Base-by-base conservation (phyloP, 306 rosid genomes). In the Prunus mume region DNA sequence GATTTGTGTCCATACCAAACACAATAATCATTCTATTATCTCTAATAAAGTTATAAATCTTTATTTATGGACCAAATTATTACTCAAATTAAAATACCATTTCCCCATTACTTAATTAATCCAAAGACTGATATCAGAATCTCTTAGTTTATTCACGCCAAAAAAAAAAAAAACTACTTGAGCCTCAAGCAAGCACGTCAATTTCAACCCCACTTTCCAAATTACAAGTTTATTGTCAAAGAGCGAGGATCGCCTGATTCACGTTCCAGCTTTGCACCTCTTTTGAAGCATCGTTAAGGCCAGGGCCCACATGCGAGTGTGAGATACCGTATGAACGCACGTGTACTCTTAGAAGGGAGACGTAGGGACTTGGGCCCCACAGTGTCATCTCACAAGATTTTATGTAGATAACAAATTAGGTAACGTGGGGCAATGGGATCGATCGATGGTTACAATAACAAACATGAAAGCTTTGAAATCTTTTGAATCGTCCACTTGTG, bases 131-230 rank as follows among this genome's bases (percentile, higher is more conserved):
- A 60, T 61, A 69, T 65, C 72, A 61, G 63, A 81, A 69, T 81
- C 54, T 78, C 68, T 41, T 69, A 47, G 20, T 63, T 19, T 69
- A 38, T 24, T 24, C 58, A 7, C 17, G 19, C 65, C 60, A 47
- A 71, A 78, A 12, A 3, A 28, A 28, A 32, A 4, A 32, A 61
- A 47, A 69, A 27, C 47, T 52, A 30, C 85, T 85, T 81, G 83
- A 78, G 80, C 25, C 81, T 71, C 69, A 85, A 81, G 85, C 83
- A 81, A 75, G 24, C 68, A 52, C 68, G 72, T 58, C 82, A 56
- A 38, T 62, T 62, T 28, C 45, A 62, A 17, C 43, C 43, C 2
- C 13, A 13, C 14, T 25, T 60, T 13, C 25, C 34, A 60, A 38
- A 19, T 18, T 66, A 57, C 20, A 20, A 9, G 3, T 41, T 20